Evolutionary conservation across 768 basidiomycete species (phyloP).

Genomic region (Pisolithus orientalis): DNA sequence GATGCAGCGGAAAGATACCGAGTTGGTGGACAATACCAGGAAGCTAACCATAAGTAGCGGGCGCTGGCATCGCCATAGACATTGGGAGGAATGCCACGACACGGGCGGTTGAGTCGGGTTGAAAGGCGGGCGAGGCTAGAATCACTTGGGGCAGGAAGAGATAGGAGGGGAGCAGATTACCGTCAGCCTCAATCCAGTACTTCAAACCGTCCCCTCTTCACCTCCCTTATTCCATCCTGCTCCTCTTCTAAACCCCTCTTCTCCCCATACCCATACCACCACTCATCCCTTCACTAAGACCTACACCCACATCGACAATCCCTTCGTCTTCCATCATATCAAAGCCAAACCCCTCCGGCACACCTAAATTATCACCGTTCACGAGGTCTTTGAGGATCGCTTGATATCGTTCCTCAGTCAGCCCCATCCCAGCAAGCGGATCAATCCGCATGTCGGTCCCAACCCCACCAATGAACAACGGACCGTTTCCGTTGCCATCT

Average conservation of each 20-base stretch:
- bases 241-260: slow-evolving; percentile 33
- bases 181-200: slow-evolving; percentile 40
- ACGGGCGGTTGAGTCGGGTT: no score
- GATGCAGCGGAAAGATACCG: no score
- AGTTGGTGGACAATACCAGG: no score
- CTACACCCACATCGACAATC: slow-evolving; percentile 8
- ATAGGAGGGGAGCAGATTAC: neutral
- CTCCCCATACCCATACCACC: slow-evolving; percentile 22
- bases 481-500: neutral
- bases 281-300: no score
- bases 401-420: slow-evolving; percentile 84
- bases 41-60: no score
- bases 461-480: slow-evolving; percentile 18
- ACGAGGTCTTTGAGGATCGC: slow-evolving; percentile 71
- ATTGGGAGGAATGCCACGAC: no score
- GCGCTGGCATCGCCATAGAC: no score
- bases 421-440: slow-evolving; percentile 84
- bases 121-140: no score
- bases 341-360: slow-evolving; percentile 21
- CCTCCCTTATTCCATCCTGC: slow-evolving; percentile 35
- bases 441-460: slow-evolving; percentile 56
- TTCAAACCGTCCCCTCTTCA: slow-evolving; percentile 58
- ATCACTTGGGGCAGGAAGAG: no score
- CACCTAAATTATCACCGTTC: slow-evolving; percentile 51
- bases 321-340: slow-evolving; percentile 5